phyloP scores from a whole-genome alignment of 352 stramenopile species.

The Pythium brachiatum region DNA sequence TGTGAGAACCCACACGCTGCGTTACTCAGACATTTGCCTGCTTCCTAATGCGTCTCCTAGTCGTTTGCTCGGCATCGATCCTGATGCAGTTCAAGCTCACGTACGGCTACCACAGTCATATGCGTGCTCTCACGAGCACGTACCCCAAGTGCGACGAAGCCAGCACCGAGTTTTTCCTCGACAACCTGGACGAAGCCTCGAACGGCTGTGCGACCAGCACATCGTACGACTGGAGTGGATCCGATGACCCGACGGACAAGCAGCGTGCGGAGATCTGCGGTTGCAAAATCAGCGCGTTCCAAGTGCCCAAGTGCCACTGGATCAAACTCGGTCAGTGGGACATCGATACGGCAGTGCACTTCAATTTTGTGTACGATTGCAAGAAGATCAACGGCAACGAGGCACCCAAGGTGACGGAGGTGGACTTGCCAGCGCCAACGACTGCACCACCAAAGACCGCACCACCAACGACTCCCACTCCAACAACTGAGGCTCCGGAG shows the following conservation, averaged over 20 bases:
- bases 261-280: neutral
- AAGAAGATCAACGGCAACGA: neutral
- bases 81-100: too few relatives aligned
- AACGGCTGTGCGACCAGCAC: slow-evolving; percentile 6
- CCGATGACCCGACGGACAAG: neutral
- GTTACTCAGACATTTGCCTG: too few relatives aligned
- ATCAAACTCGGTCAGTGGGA: neutral
- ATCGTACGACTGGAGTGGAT: neutral
- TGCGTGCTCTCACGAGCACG: too few relatives aligned
- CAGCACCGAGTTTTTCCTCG: slow-evolving; percentile 8
- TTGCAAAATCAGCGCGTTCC: neutral
- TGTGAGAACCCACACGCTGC: too few relatives aligned
- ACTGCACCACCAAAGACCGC: neutral
- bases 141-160: neutral
- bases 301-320: neutral
- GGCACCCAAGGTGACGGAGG: neutral
- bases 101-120: neutral
- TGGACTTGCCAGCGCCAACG: neutral
- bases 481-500: neutral
- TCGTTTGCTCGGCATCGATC: neutral
- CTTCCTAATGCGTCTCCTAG: slow-evolving; percentile 9
- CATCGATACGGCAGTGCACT: neutral
- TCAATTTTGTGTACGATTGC: neutral
- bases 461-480: neutral
- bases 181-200: slow-evolving; percentile 9